phyloP scores from a whole-genome alignment of 163 green algal species.

The Trebouxiophyceae sp. region DNA sequence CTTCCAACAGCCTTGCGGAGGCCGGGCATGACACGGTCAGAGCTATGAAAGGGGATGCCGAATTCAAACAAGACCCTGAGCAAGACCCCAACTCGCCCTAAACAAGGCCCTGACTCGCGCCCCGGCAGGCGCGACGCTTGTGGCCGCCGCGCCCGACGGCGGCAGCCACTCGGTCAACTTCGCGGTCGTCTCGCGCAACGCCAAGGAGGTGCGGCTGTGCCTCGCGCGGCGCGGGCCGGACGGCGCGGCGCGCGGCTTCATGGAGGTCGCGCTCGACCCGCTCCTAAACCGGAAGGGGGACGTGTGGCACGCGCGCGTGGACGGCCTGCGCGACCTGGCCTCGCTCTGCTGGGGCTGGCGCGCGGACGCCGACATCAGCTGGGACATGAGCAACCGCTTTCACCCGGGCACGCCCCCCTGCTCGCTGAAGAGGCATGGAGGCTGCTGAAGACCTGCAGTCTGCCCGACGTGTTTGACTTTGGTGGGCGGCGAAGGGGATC shows the following conservation, averaged over 20 bases:
- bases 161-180: slow-evolving; percentile 17
- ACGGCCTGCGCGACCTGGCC: slow-evolving; percentile 19
- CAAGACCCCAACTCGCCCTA: not conserved
- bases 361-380: slow-evolving; percentile 35
- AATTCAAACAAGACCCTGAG: not conserved
- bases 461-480: too few species aligned
- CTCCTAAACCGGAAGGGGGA: slow-evolving; percentile 19
- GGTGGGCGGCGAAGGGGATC: too few species aligned
- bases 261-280: slow-evolving; percentile 26
- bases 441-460: too few species aligned
- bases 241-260: slow-evolving; percentile 2
- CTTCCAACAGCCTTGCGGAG: too few species aligned
- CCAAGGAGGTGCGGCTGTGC: slow-evolving; percentile 40
- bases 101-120: not conserved
- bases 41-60: too few species aligned
- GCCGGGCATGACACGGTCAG: too few species aligned
- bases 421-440: too few species aligned
- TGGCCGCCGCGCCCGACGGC: slow-evolving; percentile 5
- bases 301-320: slow-evolving; percentile 20
- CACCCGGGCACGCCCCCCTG: slow-evolving; percentile 23
- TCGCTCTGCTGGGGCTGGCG: slow-evolving; percentile 35
- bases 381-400: slow-evolving; percentile 34
- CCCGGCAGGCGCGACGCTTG: slow-evolving; percentile 21
- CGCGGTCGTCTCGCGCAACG: slow-evolving; percentile 39
- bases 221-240: slow-evolving; percentile 20